Base-by-base conservation (phyloP, 176 grass and related monocot species). In the Oryza meyeriana region DNA sequence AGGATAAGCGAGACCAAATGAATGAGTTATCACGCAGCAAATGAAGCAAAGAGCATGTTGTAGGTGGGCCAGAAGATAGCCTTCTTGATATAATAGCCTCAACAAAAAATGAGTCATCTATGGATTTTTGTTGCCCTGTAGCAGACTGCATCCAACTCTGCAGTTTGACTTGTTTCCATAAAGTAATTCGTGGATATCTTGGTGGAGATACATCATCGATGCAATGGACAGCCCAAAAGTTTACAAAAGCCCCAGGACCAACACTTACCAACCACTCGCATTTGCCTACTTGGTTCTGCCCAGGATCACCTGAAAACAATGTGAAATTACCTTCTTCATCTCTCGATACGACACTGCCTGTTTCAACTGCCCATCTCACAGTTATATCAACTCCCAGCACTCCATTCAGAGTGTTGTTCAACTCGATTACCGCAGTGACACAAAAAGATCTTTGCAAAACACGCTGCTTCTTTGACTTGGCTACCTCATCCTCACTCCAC, bases 221-320 rank as follows among this genome's bases (percentile, higher is more conserved):
- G 61, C 95, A 98, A 88, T 98, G 90, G 33, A 91, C 58, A 69
- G 92, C 86, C 95, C 92, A 98, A 87, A 89, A 94, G 39, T 73
- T 85, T 69, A 89, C 79, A 77, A 70, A 89, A 61, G 84, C 68
- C 47, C 81, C 67, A 68, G 95, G 92, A 8, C 92, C 92, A 73
- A 77, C 30, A 72, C 90, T 86, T 31, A 94, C 89, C 66, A 98
- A 82, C 95, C 95, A 98, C 30, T 98, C 95, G 66, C 95, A 98
- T 82, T 85, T 94, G 66, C 95, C 92, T 82, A 84, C 85, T 61
- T 82, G 76, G 27, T 75, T 79, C 50, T 85, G 70, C 39, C 76
- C 77, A 65, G 66, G 57, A 74, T 81, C 67, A 84, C 39, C 47
- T 27, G 86, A 86, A 86, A 83, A 94, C 78, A 98, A 89, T 67